phyloP scores from a whole-genome alignment of 148 eudicot species.

The Camellia granthamiana region DNA sequence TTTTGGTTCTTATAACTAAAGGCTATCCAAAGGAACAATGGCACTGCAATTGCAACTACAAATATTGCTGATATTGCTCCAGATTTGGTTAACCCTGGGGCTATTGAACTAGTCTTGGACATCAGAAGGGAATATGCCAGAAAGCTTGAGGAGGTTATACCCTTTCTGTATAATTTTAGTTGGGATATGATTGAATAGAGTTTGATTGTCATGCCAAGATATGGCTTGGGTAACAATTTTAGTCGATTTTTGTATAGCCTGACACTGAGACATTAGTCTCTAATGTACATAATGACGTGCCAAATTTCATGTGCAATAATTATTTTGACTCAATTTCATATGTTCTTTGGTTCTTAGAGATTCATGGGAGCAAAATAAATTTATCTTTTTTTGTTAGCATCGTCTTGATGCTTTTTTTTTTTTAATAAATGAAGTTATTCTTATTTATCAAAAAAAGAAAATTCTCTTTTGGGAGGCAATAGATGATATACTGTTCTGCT shows the following conservation, averaged over 20 bases:
- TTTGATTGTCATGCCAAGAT: background rate
- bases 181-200: background rate
- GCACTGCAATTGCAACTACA: constrained; percentile 23
- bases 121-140: constrained; percentile 74
- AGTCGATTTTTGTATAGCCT: background rate
- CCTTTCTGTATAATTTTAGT: background rate
- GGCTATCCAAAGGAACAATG: constrained; percentile 50
- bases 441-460: too few species aligned
- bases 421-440: too few species aligned
- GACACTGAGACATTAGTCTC: background rate
- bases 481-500: too few species aligned
- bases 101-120: constrained; percentile 54
- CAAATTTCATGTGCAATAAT: background rate
- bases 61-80: constrained; percentile 45
- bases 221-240: background rate
- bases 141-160: constrained; percentile 73
- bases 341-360: background rate
- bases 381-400: background rate
- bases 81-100: constrained; percentile 50
- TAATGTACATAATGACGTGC: too few species aligned
- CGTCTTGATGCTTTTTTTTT: too few species aligned
- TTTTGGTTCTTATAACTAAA: constrained; percentile 23
- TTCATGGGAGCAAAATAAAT: background rate
- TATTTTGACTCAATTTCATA: background rate
- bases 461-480: too few species aligned